Evolutionary conservation across 768 basidiomycete species (phyloP).

Genomic region (Trametes cubensis): DNA sequence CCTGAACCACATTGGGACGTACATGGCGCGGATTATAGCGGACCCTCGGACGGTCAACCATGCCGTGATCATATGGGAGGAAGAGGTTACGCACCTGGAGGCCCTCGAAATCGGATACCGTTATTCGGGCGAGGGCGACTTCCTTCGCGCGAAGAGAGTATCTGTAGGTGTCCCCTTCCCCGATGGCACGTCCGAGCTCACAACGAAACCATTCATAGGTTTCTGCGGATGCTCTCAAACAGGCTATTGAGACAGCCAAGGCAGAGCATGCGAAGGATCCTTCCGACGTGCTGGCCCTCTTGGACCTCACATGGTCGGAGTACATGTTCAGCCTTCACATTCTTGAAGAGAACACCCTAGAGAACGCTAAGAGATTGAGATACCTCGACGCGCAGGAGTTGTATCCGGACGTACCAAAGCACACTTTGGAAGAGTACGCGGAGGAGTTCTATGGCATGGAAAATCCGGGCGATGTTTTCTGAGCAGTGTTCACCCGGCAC

Average conservation of each 20-base stretch:
- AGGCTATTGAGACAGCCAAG: conserved; percentile 1
- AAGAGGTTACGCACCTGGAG: conserved; percentile 32
- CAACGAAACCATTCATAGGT: background rate
- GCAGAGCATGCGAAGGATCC: background rate
- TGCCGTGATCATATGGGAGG: conserved; percentile 33
- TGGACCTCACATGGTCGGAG: background rate
- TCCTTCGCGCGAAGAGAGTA: conserved; percentile 12
- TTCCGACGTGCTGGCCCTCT: background rate
- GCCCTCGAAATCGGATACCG: conserved; percentile 27
- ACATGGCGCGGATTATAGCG: conserved; percentile 36
- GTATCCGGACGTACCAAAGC: conserved; percentile 33
- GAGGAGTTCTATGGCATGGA: conserved; percentile 26
- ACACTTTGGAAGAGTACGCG: conserved; percentile 30
- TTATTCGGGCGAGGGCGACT: conserved; percentile 29
- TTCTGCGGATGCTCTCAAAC: conserved; percentile 8
- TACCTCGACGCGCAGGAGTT: conserved; percentile 36
- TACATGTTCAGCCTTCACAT: conserved; percentile 29
- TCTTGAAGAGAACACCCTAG: conserved; percentile 36
- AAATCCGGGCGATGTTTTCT: conserved; percentile 4
- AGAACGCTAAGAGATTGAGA: conserved; percentile 30
- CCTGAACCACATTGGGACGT: conserved; percentile 31
- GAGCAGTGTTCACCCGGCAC: background rate
- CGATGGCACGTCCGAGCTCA: background rate
- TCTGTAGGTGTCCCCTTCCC: conserved; percentile 1
- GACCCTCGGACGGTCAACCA: conserved; percentile 39